Evolutionary conservation across 2,329 filamentous ascomycete species (phyloP).

Genomic region (Botrytis porri): DNA sequence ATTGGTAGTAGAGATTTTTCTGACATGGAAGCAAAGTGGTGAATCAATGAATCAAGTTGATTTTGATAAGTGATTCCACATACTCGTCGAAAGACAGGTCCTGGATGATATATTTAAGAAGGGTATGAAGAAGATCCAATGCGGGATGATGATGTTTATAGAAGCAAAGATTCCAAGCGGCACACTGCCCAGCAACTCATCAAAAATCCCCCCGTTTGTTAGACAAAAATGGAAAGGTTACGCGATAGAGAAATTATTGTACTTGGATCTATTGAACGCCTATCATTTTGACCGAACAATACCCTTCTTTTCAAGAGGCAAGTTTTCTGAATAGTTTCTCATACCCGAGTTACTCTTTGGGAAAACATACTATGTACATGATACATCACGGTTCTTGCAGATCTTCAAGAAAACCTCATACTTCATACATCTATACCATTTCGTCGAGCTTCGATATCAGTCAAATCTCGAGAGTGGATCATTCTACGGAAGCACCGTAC

Average conservation of each 20-base stretch:
- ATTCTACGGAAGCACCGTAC: background rate
- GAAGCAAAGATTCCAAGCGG: background rate
- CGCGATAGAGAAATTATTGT: background rate
- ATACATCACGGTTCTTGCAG: background rate
- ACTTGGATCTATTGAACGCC: background rate
- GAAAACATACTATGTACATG: background rate
- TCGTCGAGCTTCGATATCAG: background rate
- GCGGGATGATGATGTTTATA: background rate
- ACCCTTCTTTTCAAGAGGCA: background rate
- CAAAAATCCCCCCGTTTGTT: background rate
- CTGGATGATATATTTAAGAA: background rate
- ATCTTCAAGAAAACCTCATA: background rate
- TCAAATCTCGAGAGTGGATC: background rate
- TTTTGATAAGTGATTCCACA: background rate
- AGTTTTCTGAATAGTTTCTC: background rate
- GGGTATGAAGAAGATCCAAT: background rate
- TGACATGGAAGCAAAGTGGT: conserved; percentile 10
- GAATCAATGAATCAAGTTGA: conserved; percentile 1
- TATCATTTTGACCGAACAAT: background rate
- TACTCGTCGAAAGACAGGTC: background rate
- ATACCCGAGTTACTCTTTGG: background rate
- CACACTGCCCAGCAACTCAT: background rate
- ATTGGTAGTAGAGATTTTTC: conserved; percentile 15
- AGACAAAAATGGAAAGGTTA: conserved; percentile 15
- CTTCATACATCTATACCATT: background rate